Percentiles rank a stretch among this genome's conserved stretches.
phyloP scores from a whole-genome alignment of 2,329 filamentous ascomycete genomes.

The Cladorrhinum sp. region DNA sequence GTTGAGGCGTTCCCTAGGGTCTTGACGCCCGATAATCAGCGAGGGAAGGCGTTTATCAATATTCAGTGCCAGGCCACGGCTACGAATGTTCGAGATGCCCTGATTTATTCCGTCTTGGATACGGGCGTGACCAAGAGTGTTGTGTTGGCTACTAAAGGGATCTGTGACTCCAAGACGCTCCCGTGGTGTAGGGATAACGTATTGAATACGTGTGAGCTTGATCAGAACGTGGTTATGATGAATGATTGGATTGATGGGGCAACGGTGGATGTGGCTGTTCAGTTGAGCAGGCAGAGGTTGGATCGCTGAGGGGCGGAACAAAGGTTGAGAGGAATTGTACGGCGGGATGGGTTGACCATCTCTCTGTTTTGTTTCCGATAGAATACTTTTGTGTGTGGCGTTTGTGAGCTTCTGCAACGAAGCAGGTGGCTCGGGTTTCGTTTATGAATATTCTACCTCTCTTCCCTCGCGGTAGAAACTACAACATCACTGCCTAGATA shows the following conservation, averaged over 20 bases:
- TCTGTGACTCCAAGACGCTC: conserved; percentile 46
- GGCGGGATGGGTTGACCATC: not conserved
- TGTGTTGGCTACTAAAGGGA: conserved; percentile 46
- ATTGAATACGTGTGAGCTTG: conserved; percentile 34
- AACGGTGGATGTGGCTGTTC: conserved; percentile 44
- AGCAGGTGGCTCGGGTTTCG: too few relatives aligned
- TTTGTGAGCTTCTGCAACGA: not conserved
- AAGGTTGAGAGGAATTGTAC: too few relatives aligned
- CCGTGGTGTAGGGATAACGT: conserved; percentile 45
- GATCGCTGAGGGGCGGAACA: conserved; percentile 10
- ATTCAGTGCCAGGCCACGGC: conserved; percentile 51
- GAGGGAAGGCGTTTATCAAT: conserved; percentile 38
- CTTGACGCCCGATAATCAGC: conserved; percentile 33
- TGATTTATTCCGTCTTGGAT: conserved; percentile 44
- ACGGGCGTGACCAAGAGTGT: conserved; percentile 43
- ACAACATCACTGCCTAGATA: too few relatives aligned
- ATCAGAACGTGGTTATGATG: conserved; percentile 44
- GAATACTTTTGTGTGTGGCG: not conserved
- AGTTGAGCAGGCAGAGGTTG: conserved; percentile 39
- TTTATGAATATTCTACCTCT: too few relatives aligned
- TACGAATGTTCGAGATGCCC: conserved; percentile 46
- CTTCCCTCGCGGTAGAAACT: too few relatives aligned
- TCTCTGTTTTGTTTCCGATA: not conserved
- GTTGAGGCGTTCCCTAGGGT: conserved; percentile 35
- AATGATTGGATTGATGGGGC: conserved; percentile 53